Evolutionary conservation across 495 filamentous ascomycete genomes (phyloP).

Genomic region (Parathielavia hyrcaniae): DNA sequence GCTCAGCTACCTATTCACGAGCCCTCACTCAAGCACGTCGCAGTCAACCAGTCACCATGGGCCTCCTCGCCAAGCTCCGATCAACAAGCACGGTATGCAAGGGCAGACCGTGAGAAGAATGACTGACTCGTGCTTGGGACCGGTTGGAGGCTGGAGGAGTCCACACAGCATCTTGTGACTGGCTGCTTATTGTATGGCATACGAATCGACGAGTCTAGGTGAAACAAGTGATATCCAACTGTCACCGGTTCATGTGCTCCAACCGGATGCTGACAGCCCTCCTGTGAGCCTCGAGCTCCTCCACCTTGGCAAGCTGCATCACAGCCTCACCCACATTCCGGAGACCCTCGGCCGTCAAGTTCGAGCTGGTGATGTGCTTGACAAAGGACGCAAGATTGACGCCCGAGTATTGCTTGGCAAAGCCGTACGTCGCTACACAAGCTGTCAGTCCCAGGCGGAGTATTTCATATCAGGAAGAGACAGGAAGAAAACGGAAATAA

Average conservation of each 20-base stretch:
- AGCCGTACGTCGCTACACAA: constrained; percentile 84
- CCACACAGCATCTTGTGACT: neutral
- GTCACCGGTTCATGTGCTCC: constrained; percentile 50
- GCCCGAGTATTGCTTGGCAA: constrained; percentile 95
- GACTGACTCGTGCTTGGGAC: no score
- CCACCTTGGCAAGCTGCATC: constrained; percentile 88
- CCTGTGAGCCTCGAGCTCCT: constrained; percentile 91
- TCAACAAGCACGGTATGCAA: no score
- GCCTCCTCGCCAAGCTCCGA: no score
- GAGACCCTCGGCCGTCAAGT: constrained; percentile 79
- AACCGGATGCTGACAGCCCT: constrained; percentile 85
- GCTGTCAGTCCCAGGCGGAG: constrained; percentile 17
- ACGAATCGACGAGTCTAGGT: neutral
- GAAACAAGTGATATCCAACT: neutral
- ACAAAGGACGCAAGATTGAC: constrained; percentile 93
- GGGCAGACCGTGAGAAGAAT: no score
- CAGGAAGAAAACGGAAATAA: neutral
- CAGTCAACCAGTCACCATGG: no score
- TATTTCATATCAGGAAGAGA: neutral
- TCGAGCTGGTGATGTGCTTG: constrained; percentile 92
- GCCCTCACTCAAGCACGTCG: no score
- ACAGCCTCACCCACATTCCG: constrained; percentile 78
- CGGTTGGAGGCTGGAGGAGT: no score
- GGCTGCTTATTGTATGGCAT: neutral
- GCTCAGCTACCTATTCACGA: no score